These are phyloP conservation scores for Macrophomina pseudophaseolina DNA, from an alignment of 2,329 filamentous ascomycete species.

Conservation along the genomic window DNA sequence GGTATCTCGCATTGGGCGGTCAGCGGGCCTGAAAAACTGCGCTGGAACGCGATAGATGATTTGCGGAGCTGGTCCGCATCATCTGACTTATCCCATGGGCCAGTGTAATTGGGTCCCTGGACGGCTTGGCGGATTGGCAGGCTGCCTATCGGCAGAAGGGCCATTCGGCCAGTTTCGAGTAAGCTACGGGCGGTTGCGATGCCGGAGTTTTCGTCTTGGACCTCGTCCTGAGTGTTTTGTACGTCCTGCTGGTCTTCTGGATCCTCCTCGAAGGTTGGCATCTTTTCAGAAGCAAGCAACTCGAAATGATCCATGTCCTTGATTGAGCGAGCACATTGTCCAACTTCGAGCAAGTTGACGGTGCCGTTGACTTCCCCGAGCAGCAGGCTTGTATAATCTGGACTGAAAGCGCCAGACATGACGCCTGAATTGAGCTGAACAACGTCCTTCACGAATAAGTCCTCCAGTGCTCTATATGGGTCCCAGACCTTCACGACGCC, in stretches of 20 bases:
- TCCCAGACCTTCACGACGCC: conserved; percentile 66
- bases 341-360: conserved; percentile 57
- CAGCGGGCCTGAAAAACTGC: conserved; percentile 29
- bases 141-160: conserved; percentile 45
- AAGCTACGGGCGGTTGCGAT: conserved; percentile 36
- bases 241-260: not conserved
- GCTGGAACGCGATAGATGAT: conserved; percentile 42
- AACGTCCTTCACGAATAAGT: conserved; percentile 59
- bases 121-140: conserved; percentile 52
- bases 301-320: conserved; percentile 38
- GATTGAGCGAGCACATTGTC: conserved; percentile 39
- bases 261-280: not conserved
- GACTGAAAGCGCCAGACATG: conserved; percentile 63
- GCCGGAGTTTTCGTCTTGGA: conserved; percentile 30
- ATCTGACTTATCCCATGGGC: conserved; percentile 41
- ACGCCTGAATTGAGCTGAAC: conserved; percentile 57
- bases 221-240: not conserved
- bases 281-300: conserved; percentile 27
- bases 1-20: conserved; percentile 35
- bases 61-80: conserved; percentile 36
- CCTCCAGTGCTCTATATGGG: conserved; percentile 56
- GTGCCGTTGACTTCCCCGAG: conserved; percentile 63
- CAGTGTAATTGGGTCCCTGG: conserved; percentile 50
- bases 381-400: conserved; percentile 60
- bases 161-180: conserved; percentile 41